phyloP scores from a whole-genome alignment of 2,329 filamentous ascomycete genomes.

The Fusarium sp. region DNA sequence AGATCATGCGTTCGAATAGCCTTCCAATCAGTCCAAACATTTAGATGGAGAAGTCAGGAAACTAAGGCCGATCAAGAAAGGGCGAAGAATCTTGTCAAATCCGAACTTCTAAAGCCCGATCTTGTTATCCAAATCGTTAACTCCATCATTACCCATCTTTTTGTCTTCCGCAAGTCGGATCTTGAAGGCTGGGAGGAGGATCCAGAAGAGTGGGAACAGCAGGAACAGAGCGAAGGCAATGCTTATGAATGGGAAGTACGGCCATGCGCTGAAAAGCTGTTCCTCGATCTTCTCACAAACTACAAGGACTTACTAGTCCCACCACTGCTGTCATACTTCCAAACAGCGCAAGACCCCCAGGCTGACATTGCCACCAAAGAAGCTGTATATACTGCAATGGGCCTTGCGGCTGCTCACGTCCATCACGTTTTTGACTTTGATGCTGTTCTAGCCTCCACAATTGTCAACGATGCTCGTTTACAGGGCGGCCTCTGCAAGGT shows the following conservation, averaged over 20 bases:
- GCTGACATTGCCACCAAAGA: slow-evolving; percentile 86
- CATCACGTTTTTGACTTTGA: slow-evolving; percentile 84
- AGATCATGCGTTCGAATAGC: slow-evolving; percentile 87
- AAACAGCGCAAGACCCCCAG: slow-evolving; percentile 74
- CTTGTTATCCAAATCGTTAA: slow-evolving; percentile 87
- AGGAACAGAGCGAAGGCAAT: slow-evolving; percentile 84
- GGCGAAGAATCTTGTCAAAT: slow-evolving; percentile 76
- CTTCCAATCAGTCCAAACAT: slow-evolving; percentile 81
- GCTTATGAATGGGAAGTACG: slow-evolving; percentile 94
- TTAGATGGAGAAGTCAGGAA: slow-evolving; percentile 81
- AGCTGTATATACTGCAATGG: slow-evolving; percentile 93
- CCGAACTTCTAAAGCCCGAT: slow-evolving; percentile 77
- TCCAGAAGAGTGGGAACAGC: slow-evolving; percentile 93
- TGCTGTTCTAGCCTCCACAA: slow-evolving; percentile 76
- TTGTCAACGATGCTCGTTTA: slow-evolving; percentile 81
- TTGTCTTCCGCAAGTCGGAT: slow-evolving; percentile 86
- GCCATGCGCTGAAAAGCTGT: slow-evolving; percentile 92
- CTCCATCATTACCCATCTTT: slow-evolving; percentile 85
- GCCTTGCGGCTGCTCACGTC: slow-evolving; percentile 82
- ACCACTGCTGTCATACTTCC: slow-evolving; percentile 85
- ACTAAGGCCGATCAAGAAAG: slow-evolving; percentile 80
- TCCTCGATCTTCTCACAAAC: slow-evolving; percentile 89
- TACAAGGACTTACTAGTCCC: slow-evolving; percentile 85
- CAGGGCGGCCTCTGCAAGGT: slow-evolving; percentile 76
- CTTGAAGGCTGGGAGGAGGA: slow-evolving; percentile 94